Evolutionary conservation across 352 stramenopile species (phyloP).

Genomic region (Elongisporangium anandrum): DNA sequence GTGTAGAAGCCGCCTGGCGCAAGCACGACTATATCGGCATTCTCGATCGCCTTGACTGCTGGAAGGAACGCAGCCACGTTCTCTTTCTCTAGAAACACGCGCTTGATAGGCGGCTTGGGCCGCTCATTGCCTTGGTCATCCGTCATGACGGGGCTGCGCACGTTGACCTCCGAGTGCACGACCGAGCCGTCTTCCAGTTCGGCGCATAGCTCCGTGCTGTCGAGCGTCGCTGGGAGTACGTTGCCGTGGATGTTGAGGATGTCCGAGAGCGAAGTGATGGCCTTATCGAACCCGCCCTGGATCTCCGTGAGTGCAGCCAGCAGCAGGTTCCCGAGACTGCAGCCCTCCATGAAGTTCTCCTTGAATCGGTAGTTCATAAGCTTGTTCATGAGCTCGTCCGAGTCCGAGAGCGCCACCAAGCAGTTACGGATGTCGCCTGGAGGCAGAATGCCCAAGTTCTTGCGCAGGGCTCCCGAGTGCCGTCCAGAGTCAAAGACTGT

Average conservation of each 20-base stretch:
- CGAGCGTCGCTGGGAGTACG: constrained; percentile 77
- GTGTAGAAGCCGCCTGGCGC: constrained; percentile 83
- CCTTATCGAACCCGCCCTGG: constrained; percentile 77
- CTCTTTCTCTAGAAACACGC: constrained; percentile 74
- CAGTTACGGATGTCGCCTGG: constrained; percentile 85
- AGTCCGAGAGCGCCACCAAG: constrained; percentile 79
- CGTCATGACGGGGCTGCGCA: constrained; percentile 54
- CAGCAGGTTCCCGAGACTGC: constrained; percentile 77
- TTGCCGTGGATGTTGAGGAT: constrained; percentile 83
- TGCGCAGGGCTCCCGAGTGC: constrained; percentile 75
- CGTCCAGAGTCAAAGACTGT: constrained; percentile 81
- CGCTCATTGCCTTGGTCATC: constrained; percentile 23
- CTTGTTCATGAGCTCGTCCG: constrained; percentile 82
- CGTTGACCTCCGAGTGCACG: constrained; percentile 81
- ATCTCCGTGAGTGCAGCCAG: constrained; percentile 79
- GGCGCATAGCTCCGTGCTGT: constrained; percentile 78
- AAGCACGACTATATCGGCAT: constrained; percentile 82
- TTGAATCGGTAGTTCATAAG: constrained; percentile 88
- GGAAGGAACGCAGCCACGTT: constrained; percentile 67
- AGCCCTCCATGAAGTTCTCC: constrained; percentile 86
- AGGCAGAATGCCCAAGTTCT: constrained; percentile 78
- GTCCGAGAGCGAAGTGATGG: constrained; percentile 75
- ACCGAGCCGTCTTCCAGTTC: constrained; percentile 66
- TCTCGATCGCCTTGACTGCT: constrained; percentile 76
- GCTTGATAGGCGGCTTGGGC: constrained; percentile 72